Base-by-base conservation (phyloP, 2,329 filamentous ascomycete species). In the Pseudogymnoascus sp. region DNA sequence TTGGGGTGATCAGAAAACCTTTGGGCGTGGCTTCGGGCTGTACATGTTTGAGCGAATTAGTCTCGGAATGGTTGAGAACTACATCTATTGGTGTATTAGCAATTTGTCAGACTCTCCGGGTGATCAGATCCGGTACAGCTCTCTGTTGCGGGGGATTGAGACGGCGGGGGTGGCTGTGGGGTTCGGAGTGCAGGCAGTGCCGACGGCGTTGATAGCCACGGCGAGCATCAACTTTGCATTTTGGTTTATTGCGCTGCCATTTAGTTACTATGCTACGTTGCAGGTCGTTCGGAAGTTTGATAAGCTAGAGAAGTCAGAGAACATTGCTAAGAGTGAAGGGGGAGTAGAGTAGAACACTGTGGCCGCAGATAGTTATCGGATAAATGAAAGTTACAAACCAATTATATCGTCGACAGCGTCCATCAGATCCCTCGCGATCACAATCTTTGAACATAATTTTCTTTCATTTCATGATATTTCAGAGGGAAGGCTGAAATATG, bases 41-140 rank as follows among this genome's bases (percentile, higher is more conserved):
- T 78, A 74, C 62, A 66, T 78, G 62, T 72, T 77, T 43, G 73
- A 76, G 62, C 70, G 73, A 2, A 67, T 75, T 60, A 74, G 72
- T 62, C 64, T 74, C 0, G 69, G 70, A 3, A 72, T 77, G 67
- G 72, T 76, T 2, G 73, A 78, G 58, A 77, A 77, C 61, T 77
- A 75, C 62, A 75, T 77, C 28, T 78, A 78, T 65, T 78, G 76
- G 76, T 77, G 74, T 58, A 78, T 78, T 61, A 69, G 75, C 2
- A 77, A 77, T 61, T 65, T 78, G 32, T 30, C 34, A 3, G 61
- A 61, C 9, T 47, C 50, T 14, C 61, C 62, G 2, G 35, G 34
- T 16, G 71, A 66, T n/a, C 67, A 59, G 30, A 58, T 59, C 35
- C 70, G 70, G 59, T 67, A 69, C 20, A 71, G 66, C 2, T 70